A percentile compares a stretch with the other conserved stretches of the same genome.
phyloP scores from a whole-genome alignment of 306 rosid species.

The Cucurbita argyrosperma region DNA sequence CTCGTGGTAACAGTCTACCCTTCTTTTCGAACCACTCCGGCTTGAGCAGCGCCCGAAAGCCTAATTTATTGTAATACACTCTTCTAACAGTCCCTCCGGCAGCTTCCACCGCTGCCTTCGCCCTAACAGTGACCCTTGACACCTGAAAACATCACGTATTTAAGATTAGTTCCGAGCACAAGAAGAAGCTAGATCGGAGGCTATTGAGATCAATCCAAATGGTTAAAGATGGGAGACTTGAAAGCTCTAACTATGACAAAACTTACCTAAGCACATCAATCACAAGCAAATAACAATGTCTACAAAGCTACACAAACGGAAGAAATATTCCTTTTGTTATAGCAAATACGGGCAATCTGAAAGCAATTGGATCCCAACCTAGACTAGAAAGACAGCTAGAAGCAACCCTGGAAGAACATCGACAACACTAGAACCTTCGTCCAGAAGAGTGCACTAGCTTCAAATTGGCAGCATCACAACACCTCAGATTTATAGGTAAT shows the following conservation, averaged over 20 bases:
- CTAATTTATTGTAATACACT: constrained; percentile 78
- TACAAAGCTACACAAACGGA: background rate
- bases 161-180: background rate
- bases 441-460: background rate
- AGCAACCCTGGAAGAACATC: background rate
- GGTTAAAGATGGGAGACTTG: background rate
- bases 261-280: background rate
- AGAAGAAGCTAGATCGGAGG: background rate
- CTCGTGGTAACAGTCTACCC: constrained; percentile 82
- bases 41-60: constrained; percentile 59
- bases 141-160: constrained; percentile 30
- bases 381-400: background rate
- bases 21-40: constrained; percentile 98
- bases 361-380: background rate
- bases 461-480: background rate
- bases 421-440: background rate
- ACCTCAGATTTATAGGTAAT: background rate
- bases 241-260: background rate
- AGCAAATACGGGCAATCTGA: background rate
- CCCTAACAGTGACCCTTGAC: constrained; percentile 81
- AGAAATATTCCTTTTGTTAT: background rate
- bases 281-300: background rate
- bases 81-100: constrained; percentile 85
- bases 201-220: background rate
- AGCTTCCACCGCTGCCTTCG: constrained; percentile 83